Evolutionary conservation across 2,329 filamentous ascomycete species (phyloP).

Genomic region (Madurella mycetomatis): DNA sequence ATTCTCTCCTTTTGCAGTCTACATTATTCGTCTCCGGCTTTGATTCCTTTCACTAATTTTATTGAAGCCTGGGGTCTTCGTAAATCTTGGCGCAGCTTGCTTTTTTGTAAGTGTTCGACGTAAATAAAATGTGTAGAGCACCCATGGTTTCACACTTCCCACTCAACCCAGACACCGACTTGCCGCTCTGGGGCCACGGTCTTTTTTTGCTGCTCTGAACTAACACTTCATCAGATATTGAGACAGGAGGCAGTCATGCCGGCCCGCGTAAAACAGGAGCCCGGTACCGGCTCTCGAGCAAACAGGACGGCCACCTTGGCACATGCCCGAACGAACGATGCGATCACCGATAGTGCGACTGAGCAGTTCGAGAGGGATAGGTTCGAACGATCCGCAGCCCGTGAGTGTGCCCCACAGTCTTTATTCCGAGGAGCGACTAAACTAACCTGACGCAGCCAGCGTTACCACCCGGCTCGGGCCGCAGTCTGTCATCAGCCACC

Average conservation of each 20-base stretch:
- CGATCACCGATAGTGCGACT: slow-evolving; percentile 6
- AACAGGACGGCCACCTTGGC: background rate
- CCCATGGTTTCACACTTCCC: too few relatives aligned
- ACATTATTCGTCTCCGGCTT: too few relatives aligned
- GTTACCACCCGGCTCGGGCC: slow-evolving; percentile 22
- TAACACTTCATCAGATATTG: too few relatives aligned
- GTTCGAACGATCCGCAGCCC: slow-evolving; percentile 21
- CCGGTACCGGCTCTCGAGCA: background rate
- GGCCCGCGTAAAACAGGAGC: slow-evolving; percentile 13
- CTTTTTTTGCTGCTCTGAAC: too few relatives aligned
- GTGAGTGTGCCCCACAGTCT: slow-evolving; percentile 12
- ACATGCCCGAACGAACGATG: background rate
- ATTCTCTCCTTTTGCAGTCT: too few relatives aligned
- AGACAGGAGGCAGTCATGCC: background rate
- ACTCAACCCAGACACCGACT: too few relatives aligned
- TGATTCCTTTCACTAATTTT: too few relatives aligned
- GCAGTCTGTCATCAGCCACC: slow-evolving; percentile 1
- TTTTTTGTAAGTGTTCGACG: too few relatives aligned
- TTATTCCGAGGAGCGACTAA: background rate
- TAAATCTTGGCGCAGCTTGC: too few relatives aligned
- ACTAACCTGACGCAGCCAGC: slow-evolving; percentile 26
- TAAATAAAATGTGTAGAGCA: too few relatives aligned
- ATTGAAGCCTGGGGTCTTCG: too few relatives aligned
- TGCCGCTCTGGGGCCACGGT: too few relatives aligned
- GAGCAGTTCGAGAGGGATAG: slow-evolving; percentile 11